Evolutionary conservation across 2,329 filamentous ascomycete genomes (phyloP).

Genomic region (Fusarium caatingaense): DNA sequence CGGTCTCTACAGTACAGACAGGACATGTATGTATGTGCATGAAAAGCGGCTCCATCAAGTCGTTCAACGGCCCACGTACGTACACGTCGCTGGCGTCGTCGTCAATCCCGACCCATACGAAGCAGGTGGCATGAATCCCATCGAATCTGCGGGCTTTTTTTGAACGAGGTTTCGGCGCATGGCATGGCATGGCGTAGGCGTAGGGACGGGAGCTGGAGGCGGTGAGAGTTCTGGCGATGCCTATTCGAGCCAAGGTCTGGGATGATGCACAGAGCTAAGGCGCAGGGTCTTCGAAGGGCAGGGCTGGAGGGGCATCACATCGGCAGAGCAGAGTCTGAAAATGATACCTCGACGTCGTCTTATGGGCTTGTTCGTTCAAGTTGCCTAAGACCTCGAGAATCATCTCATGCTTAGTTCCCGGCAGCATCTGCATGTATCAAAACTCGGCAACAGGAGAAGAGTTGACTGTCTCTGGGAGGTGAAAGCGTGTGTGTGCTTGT

Average conservation of each 20-base stretch:
- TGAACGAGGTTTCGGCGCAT: conserved; percentile 29
- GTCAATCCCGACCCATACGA: conserved; percentile 30
- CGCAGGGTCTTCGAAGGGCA: conserved; percentile 28
- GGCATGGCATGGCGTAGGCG: conserved; percentile 5
- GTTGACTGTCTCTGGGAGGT: not conserved
- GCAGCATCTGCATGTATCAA: conserved; percentile 13
- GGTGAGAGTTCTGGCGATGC: conserved; percentile 46
- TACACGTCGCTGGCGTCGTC: conserved; percentile 33
- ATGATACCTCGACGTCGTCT: not conserved
- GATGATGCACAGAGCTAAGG: conserved; percentile 44
- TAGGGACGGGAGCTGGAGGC: conserved; percentile 32
- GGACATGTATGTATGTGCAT: not conserved
- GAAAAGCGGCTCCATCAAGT: conserved; percentile 1
- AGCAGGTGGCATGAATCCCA: conserved; percentile 24
- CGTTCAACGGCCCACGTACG: conserved; percentile 6
- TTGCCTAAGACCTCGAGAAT: conserved; percentile 1
- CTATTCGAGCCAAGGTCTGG: conserved; percentile 41
- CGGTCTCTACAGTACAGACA: not conserved
- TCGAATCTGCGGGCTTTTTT: conserved; percentile 46
- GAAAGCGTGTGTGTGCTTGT: not conserved
- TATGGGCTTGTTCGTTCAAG: conserved; percentile 13
- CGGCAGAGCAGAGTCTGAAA: conserved; percentile 2
- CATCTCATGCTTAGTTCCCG: conserved; percentile 24
- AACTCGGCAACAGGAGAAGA: not conserved
- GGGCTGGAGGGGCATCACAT: conserved; percentile 23